A percentile compares a stretch with the other conserved stretches of the same genome.
phyloP scores from a whole-genome alignment of 2,329 filamentous ascomycete species.

The Plectosphaerella sp. region DNA sequence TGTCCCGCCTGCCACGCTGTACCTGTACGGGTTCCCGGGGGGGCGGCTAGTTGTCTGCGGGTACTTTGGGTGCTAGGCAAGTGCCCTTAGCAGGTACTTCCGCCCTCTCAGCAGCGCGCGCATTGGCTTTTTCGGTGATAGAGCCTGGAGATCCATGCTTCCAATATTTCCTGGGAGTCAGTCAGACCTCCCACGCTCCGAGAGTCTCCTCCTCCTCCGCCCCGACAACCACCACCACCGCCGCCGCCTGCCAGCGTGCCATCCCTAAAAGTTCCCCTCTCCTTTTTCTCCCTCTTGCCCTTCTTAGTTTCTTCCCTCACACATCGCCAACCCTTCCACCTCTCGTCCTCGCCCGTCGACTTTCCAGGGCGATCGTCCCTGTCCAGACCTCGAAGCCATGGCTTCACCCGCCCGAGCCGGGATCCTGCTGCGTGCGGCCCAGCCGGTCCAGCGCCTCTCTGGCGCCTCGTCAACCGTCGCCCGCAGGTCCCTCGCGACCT shows the following conservation, averaged over 20 bases:
- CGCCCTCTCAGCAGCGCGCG: no score
- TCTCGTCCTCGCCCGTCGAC: neutral
- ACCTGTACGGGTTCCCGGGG: no score
- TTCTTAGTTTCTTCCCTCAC: slow-evolving; percentile 5
- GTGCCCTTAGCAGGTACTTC: no score
- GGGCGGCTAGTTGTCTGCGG: no score
- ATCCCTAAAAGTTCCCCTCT: slow-evolving; percentile 6
- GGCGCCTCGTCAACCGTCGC: slow-evolving; percentile 18
- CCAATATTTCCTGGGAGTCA: no score
- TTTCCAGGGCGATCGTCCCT: slow-evolving; percentile 4
- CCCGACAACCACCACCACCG: neutral
- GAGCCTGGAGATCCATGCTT: no score
- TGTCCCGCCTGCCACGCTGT: no score
- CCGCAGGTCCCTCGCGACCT: slow-evolving; percentile 27
- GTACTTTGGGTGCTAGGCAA: no score
- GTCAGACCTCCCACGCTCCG: no score
- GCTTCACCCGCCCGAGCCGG: slow-evolving; percentile 41
- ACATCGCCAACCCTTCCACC: slow-evolving; percentile 2
- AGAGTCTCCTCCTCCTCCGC: neutral
- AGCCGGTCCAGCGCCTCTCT: slow-evolving; percentile 17
- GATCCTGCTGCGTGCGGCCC: slow-evolving; percentile 23
- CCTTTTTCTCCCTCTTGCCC: slow-evolving; percentile 3
- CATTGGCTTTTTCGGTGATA: no score
- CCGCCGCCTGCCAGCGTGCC: neutral
- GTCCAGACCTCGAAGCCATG: slow-evolving; percentile 29